Evolutionary conservation across 2,329 filamentous ascomycete genomes (phyloP).

Genomic region (Aspergillus sp.): DNA sequence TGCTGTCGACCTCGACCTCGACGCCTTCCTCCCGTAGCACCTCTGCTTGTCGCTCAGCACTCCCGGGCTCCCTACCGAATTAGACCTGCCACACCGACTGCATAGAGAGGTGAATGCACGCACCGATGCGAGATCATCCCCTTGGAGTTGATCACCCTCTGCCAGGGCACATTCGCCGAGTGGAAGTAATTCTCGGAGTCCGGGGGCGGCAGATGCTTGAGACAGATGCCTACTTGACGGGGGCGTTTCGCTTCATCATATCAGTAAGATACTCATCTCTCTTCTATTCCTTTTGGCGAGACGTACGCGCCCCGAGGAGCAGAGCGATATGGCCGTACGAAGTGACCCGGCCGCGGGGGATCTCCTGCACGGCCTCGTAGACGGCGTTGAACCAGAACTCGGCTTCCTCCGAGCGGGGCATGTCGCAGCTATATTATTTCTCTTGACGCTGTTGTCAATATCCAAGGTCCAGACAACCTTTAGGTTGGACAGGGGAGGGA

Average conservation of each 20-base stretch:
- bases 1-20: slow-evolving; percentile 38
- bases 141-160: slow-evolving; percentile 85
- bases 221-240: slow-evolving; percentile 83
- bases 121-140: slow-evolving; percentile 83
- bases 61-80: slow-evolving; percentile 38
- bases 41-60: slow-evolving; percentile 44
- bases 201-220: slow-evolving; percentile 73
- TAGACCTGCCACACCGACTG: slow-evolving; percentile 1
- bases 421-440: no score
- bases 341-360: slow-evolving; percentile 80
- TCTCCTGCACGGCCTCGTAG: slow-evolving; percentile 80
- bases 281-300: slow-evolving; percentile 15
- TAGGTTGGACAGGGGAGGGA: not conserved
- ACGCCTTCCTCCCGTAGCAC: slow-evolving; percentile 43
- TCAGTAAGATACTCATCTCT: no score
- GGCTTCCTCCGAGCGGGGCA: slow-evolving; percentile 49
- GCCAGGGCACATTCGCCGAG: slow-evolving; percentile 82
- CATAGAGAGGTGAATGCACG: slow-evolving; percentile 15
- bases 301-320: slow-evolving; percentile 60
- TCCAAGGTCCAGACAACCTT: not conserved
- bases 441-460: not conserved
- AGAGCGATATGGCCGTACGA: slow-evolving; percentile 75
- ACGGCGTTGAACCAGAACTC: slow-evolving; percentile 60
- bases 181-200: slow-evolving; percentile 60
- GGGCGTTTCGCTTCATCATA: slow-evolving; percentile 61